Percentiles rank a stretch among this genome's conserved stretches.
These are phyloP conservation scores for Podospora pseudopauciseta DNA, from an alignment of 495 filamentous ascomycete genomes.

Conservation along the genomic window DNA sequence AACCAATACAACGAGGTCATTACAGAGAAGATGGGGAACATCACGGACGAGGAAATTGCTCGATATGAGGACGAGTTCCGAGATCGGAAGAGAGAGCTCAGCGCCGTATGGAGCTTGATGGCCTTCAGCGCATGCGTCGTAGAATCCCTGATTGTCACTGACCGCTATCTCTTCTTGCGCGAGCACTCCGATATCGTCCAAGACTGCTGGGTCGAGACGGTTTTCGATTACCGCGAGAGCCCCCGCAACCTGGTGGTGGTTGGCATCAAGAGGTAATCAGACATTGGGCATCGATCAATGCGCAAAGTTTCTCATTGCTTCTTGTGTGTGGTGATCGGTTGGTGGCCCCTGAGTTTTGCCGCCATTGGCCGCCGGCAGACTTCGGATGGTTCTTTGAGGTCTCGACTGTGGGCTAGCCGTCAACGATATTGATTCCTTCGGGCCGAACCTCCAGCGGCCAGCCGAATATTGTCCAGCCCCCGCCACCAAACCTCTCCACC, in stretches of 20 bases:
- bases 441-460: not conserved
- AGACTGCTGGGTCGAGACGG: conserved; percentile 84
- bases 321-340: not conserved
- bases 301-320: not conserved
- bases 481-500: not conserved
- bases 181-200: conserved; percentile 66
- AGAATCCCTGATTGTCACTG: conserved; percentile 85
- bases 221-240: conserved; percentile 87
- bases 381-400: not conserved
- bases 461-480: not conserved
- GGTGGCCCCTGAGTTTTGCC: not conserved
- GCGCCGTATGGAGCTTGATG: conserved; percentile 89
- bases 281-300: not conserved
- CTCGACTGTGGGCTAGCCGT: not conserved
- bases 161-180: conserved; percentile 83
- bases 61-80: conserved; percentile 61
- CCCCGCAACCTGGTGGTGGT: conserved; percentile 87
- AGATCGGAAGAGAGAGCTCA: conserved; percentile 74
- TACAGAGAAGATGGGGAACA: conserved; percentile 52
- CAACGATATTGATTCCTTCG: not conserved
- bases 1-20: conserved; percentile 53
- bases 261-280: conserved; percentile 66
- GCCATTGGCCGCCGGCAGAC: not conserved
- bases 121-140: conserved; percentile 86
- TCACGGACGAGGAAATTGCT: conserved; percentile 71